Conservation (phyloP, 345 rosid genomes). For the Passiflora organensis region DNA sequence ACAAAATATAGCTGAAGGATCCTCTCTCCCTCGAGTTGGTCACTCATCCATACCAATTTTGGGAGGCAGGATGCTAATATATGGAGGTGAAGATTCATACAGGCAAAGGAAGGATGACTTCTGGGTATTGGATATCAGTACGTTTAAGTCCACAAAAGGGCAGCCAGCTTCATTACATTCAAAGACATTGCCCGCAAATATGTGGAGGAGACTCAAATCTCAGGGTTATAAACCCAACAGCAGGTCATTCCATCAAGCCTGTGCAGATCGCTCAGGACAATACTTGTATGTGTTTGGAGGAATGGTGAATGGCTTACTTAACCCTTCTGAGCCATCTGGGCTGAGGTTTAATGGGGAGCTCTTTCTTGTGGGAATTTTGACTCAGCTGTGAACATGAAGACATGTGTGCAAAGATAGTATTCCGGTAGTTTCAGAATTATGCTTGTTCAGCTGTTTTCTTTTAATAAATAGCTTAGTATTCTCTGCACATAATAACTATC, state of each 20-base stretch:
- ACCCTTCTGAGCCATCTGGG: slow-evolving; percentile 48
- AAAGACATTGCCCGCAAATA: slow-evolving; percentile 22
- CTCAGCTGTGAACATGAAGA: slow-evolving; percentile 26
- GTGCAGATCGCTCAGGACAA: slow-evolving; percentile 62
- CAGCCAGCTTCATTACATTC: slow-evolving; percentile 31
- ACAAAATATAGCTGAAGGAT: slow-evolving; percentile 44
- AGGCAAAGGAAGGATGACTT: slow-evolving; percentile 82
- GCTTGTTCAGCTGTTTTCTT: too few relatives aligned
- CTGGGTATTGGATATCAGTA: slow-evolving; percentile 66
- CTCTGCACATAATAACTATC: too few relatives aligned
- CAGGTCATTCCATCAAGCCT: slow-evolving; percentile 82
- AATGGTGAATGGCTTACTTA: slow-evolving; percentile 69
- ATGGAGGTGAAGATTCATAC: slow-evolving; percentile 87
- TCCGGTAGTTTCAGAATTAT: too few relatives aligned
- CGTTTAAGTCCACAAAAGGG: slow-evolving; percentile 35
- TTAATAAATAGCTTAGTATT: too few relatives aligned
- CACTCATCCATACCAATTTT: slow-evolving; percentile 73
- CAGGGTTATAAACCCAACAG: slow-evolving; percentile 48
- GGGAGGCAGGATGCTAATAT: slow-evolving; percentile 69
- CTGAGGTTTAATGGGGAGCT: slow-evolving; percentile 75
- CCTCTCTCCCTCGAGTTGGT: slow-evolving; percentile 82
- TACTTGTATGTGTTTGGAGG: slow-evolving; percentile 76
- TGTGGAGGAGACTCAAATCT: slow-evolving; percentile 62
- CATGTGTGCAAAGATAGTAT: too few relatives aligned
- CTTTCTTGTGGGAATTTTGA: slow-evolving; percentile 59